Conservation (phyloP, 2,329 filamentous ascomycete species). For the Albophoma yamanashiensis region DNA sequence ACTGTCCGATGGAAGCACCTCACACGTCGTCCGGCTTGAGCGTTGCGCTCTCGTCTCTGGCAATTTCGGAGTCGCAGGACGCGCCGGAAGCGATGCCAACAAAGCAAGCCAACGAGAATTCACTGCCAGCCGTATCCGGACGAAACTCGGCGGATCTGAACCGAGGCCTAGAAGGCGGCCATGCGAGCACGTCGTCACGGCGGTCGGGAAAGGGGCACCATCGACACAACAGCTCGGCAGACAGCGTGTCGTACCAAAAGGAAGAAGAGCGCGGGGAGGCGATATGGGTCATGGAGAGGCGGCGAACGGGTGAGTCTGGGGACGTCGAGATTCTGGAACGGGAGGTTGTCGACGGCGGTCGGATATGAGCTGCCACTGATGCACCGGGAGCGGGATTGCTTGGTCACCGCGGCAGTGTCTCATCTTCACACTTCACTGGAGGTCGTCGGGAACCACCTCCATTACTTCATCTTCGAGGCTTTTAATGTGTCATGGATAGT, state of each 20-base stretch:
- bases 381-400: background rate
- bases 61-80: background rate
- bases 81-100: background rate
- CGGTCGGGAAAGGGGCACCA: conserved; percentile 31
- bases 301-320: conserved; percentile 54
- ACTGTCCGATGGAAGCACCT: conserved; percentile 5
- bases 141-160: background rate
- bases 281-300: conserved; percentile 60
- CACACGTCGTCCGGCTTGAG: background rate
- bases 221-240: conserved; percentile 45
- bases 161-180: background rate
- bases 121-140: background rate
- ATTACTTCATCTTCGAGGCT: background rate
- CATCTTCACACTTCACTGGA: background rate
- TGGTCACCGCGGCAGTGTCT: background rate
- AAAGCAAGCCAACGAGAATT: background rate
- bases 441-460: background rate
- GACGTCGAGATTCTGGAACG: conserved; percentile 55
- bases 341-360: conserved; percentile 49
- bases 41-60: background rate
- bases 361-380: conserved; percentile 22
- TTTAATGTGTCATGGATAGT: background rate
- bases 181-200: conserved; percentile 6
- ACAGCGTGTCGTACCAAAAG: conserved; percentile 61
- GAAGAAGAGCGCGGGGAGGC: conserved; percentile 49